Evolutionary conservation across 345 rosid genomes (phyloP), one percentile per base, ranked within the genome.

Genomic region (Salix exigua): DNA sequence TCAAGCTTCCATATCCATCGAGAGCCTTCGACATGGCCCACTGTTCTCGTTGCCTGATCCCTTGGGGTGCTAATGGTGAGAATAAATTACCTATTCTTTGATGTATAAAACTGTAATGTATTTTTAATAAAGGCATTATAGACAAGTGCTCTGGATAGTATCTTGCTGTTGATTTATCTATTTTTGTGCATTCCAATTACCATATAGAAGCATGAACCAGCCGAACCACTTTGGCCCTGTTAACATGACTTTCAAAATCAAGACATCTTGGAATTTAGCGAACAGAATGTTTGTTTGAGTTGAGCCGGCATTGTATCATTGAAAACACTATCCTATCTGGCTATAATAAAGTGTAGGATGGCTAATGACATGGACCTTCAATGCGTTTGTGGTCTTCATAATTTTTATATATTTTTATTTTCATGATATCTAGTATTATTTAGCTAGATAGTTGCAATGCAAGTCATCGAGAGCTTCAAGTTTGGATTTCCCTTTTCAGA

Each of bases 11-110:
- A 37, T 81, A 60, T 73, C 83, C 83, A 73, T 81, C 83, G 28
- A 64, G 80, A 69, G 73, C 83, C 58, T 81, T 81, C 33, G 83
- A 81, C 75, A 81, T 81, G 83, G 83, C 75, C 44, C 83, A 81
- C 51, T 81, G 80, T 73, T 81, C 80, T 68, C 83, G 80, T 70
- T 81, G 83, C 77, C 48, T 81, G 70, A 77, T 81, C 73, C 80
- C 77, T 37, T 81, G 80, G 83, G 80, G 80, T 19, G 69, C 80
- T 73, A 81, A 81, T 63, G 81, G 84, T 81, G 77, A 80, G 80
- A 17, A 18, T 30, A 51, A 25, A 17, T 35, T 44, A n/a, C 11
- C 42, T 37, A 19, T 28, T n/a, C 19, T 72, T 78, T 72, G 64
- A 63, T 71, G 31, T 23, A 30, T 46, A 50, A 17, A 40, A 4